These are phyloP conservation scores for Ophiosphaerella narmari DNA, from an alignment of 2,329 filamentous ascomycete genomes.

Conservation along the genomic window DNA sequence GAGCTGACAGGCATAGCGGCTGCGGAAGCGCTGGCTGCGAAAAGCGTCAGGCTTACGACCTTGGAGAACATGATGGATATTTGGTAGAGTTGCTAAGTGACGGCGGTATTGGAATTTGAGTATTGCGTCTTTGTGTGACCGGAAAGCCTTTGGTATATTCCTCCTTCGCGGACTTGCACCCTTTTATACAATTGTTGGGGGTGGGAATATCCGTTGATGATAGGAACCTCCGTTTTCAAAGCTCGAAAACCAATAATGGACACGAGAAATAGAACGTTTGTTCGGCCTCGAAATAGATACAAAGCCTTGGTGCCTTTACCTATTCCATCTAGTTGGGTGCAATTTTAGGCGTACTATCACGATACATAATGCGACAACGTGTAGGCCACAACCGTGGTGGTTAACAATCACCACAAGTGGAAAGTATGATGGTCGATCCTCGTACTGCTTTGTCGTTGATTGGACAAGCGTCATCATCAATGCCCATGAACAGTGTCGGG, in stretches of 20 bases:
- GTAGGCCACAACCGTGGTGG: constrained; percentile 8
- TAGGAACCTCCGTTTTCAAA: not conserved
- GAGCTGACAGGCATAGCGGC: constrained; percentile 2
- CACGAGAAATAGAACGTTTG: constrained; percentile 1
- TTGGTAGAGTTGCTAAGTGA: not conserved
- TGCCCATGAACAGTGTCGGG: constrained; percentile 1
- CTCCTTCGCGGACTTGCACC: no score
- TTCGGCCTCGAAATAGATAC: not conserved
- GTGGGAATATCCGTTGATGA: no score
- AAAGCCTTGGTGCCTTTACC: not conserved
- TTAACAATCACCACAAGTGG: constrained; percentile 6
- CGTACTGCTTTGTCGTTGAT: not conserved
- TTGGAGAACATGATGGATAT: constrained; percentile 17
- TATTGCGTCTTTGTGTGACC: not conserved
- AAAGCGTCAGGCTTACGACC: constrained; percentile 7
- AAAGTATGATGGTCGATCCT: constrained; percentile 4
- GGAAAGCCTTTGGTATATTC: no score
- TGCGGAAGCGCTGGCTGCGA: constrained; percentile 12
- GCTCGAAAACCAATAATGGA: not conserved
- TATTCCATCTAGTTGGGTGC: not conserved
- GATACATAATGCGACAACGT: not conserved
- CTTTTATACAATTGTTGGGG: no score
- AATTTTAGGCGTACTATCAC: not conserved
- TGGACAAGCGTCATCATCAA: constrained; percentile 4
- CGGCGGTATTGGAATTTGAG: no score